A percentile compares a stretch with the other conserved stretches of the same genome.
Conservation (phyloP, 2,329 filamentous ascomycete genomes). For the Arachnomyces sp. region DNA sequence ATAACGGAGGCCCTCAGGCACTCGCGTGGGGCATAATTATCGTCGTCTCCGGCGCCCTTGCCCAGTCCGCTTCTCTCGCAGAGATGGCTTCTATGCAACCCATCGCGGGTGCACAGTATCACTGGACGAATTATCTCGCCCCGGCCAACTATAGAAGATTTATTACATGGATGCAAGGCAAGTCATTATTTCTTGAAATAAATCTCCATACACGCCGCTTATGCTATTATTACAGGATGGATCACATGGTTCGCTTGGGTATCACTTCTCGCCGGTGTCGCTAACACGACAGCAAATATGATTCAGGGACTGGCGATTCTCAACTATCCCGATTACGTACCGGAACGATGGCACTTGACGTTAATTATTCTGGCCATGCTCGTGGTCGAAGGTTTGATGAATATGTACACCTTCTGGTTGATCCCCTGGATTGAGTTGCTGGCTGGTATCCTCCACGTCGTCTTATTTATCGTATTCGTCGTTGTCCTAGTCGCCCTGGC, state of each 20-base stretch:
- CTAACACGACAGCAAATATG: constrained; percentile 28
- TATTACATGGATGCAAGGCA: constrained; percentile 26
- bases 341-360: constrained; percentile 31
- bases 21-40: constrained; percentile 25
- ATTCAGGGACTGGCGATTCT: constrained; percentile 26
- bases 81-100: constrained; percentile 35
- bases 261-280: constrained; percentile 24
- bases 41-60: constrained; percentile 22
- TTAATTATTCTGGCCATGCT: constrained; percentile 33
- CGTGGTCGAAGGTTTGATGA: constrained; percentile 21
- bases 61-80: constrained; percentile 28
- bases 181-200: background rate
- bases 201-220: constrained; percentile 1
- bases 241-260: constrained; percentile 37
- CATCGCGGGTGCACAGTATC: constrained; percentile 36
- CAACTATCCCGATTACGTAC: constrained; percentile 25
- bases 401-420: constrained; percentile 29
- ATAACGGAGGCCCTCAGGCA: constrained; percentile 26
- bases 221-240: constrained; percentile 24
- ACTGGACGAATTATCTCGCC: constrained; percentile 33
- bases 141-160: constrained; percentile 22
- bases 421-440: constrained; percentile 34
- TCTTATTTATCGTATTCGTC: constrained; percentile 30
- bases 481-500: constrained; percentile 25
- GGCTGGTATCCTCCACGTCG: constrained; percentile 27